Percentiles rank a stretch among this genome's conserved stretches.
Conservation (phyloP, 345 rosid genomes). For the Sonneratia alba region DNA sequence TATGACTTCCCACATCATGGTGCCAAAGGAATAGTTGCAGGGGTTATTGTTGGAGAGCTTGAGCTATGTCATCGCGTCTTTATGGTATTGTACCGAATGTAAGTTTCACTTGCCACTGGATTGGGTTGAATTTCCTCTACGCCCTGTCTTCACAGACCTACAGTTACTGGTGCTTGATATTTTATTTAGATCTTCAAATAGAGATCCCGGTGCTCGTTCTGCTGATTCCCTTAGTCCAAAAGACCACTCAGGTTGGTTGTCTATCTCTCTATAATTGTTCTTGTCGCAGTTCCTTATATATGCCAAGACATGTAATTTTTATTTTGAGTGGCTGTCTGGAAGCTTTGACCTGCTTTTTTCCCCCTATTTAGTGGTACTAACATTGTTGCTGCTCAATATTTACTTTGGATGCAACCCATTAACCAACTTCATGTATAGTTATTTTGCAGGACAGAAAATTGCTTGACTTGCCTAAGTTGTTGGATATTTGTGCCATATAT, state of each 20-base stretch:
- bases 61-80: conserved; percentile 76
- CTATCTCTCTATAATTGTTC: not conserved
- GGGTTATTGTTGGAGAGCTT: conserved; percentile 73
- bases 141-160: not conserved
- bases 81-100: conserved; percentile 88
- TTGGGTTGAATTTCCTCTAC: not conserved
- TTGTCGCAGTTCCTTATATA: conserved; percentile 8
- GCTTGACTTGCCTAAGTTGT: conserved; percentile 85
- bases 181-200: conserved; percentile 64
- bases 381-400: conserved; percentile 12
- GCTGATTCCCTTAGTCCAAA: conserved; percentile 56
- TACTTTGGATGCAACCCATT: conserved; percentile 22
- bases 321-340: conserved; percentile 43
- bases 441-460: conserved; percentile 86
- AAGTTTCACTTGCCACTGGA: conserved; percentile 20
- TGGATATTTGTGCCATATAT: conserved; percentile 85
- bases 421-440: conserved; percentile 46
- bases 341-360: conserved; percentile 14
- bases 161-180: conserved; percentile 9
- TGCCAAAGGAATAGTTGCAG: conserved; percentile 76
- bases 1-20: conserved; percentile 89
- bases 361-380: not conserved
- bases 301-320: conserved; percentile 28
- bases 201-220: conserved; percentile 73
- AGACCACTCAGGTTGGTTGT: conserved; percentile 65